Evolutionary conservation across 2,329 filamentous ascomycete genomes (phyloP).

Genomic region (Dactylellina parvicollis): DNA sequence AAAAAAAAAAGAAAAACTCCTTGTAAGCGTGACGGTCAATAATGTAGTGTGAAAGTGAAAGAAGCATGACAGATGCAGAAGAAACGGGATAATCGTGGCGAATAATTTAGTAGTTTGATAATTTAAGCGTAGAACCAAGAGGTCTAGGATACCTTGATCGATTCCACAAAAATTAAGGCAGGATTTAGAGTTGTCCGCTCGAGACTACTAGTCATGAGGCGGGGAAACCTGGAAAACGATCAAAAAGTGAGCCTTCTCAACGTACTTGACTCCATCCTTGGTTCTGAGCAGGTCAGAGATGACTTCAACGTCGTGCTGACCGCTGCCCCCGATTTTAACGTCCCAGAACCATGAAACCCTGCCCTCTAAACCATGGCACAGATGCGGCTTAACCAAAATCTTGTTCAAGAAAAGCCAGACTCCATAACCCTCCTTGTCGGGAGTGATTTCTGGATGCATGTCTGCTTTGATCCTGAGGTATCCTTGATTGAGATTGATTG

Average conservation of each 20-base stretch:
- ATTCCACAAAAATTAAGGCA: too few species aligned
- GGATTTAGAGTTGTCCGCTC: not conserved
- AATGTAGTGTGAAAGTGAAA: too few species aligned
- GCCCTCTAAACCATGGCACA: not conserved
- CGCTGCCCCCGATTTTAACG: constrained; percentile 1
- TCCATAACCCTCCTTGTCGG: constrained; percentile 9
- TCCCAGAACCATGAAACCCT: constrained; percentile 1
- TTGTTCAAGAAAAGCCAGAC: constrained; percentile 15
- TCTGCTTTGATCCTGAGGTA: constrained; percentile 12
- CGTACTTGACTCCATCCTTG: not conserved
- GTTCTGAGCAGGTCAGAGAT: constrained; percentile 23
- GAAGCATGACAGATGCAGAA: too few species aligned
- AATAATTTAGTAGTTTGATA: too few species aligned
- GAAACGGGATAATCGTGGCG: too few species aligned
- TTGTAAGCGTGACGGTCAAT: too few species aligned
- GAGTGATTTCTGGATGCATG: constrained; percentile 1
- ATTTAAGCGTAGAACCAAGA: too few species aligned
- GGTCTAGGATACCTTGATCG: too few species aligned
- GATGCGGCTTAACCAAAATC: not conserved
- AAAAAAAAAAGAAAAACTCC: too few species aligned
- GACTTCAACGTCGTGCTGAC: constrained; percentile 8
- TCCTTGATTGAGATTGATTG: not conserved
- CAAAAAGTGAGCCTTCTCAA: constrained; percentile 39
- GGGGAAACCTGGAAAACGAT: not conserved
- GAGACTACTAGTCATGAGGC: not conserved